Base-by-base conservation (phyloP, 352 stramenopile genomes). In the Globisporangium acanthophoron region DNA sequence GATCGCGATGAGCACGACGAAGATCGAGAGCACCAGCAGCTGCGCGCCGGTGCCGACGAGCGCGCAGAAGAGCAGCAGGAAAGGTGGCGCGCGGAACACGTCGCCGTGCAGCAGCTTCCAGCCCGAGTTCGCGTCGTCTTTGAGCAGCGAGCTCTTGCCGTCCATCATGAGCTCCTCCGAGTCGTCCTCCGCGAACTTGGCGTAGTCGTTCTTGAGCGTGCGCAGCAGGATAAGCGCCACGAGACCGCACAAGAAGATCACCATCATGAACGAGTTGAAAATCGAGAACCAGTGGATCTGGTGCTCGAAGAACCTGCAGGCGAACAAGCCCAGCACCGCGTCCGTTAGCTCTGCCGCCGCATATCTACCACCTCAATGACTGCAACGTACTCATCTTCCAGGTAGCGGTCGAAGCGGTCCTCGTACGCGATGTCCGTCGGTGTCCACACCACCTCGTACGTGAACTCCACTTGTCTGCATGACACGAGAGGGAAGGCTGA, bases 221-320 rank as follows among this genome's bases (percentile, higher is more conserved):
- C 94, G 83, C 51, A 98, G 63, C 21, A 98, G 72, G 62, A 98
- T 98, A 12, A 98, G 68, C 27, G 88, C 81, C 15, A 98, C 95
- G 7, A 98, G 78, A 16, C 95, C 95, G 48, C 88, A 97, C 2
- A 98, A 66, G 65, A 98, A 98, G 48, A 98, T 96, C 31, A 98
- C 94, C 89, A 98, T 98, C 94, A 98, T 98, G 69, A 98, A 98
- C 65, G 89, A 96, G 72, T 98, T 98, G 71, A 98, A 98, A 57
- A 98, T 98, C 54, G 87, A 97, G 63, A 98, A 98, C 94, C 94
- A 98, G 67, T 98, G 94, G 69, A 99, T 99, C 61, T 99, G 94
- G 74, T 99, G 97, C 80, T 99, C 97, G 70, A 99, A 99, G 65
- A 99, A 99, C 52, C 76, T 87, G 44, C 12, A 15, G 41, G 13